phyloP scores from a whole-genome alignment of 2,329 filamentous ascomycete genomes.

The Stagonosporopsis tanaceti region DNA sequence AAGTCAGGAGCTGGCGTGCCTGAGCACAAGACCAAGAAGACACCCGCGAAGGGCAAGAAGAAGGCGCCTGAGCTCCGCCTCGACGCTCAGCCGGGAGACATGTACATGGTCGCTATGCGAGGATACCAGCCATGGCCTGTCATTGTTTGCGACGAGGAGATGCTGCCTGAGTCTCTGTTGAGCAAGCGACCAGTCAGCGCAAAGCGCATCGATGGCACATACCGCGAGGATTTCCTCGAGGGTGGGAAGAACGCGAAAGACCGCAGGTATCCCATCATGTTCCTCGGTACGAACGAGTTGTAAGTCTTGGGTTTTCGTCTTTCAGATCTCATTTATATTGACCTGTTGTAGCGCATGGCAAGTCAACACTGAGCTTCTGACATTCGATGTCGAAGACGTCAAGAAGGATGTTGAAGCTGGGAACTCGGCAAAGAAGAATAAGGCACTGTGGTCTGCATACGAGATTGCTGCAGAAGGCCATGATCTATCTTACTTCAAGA shows the following conservation, averaged over 20 bases:
- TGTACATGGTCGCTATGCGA: slow-evolving; percentile 92
- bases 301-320: slow-evolving; percentile 62
- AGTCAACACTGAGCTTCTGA: slow-evolving; percentile 80
- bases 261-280: slow-evolving; percentile 94
- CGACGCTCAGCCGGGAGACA: slow-evolving; percentile 87
- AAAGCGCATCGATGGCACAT: slow-evolving; percentile 81
- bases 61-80: slow-evolving; percentile 72
- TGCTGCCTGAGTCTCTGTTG: slow-evolving; percentile 82
- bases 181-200: slow-evolving; percentile 85
- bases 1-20: slow-evolving; percentile 74
- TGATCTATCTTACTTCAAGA: slow-evolving; percentile 83
- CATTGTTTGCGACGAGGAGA: slow-evolving; percentile 91
- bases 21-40: slow-evolving; percentile 75
- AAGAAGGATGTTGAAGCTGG: slow-evolving; percentile 73
- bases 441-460: slow-evolving; percentile 81
- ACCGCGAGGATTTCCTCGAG: slow-evolving; percentile 85
- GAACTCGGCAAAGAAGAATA: slow-evolving; percentile 85
- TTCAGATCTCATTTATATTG: slow-evolving; percentile 9
- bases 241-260: slow-evolving; percentile 86
- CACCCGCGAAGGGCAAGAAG: slow-evolving; percentile 77
- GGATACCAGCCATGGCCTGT: slow-evolving; percentile 95
- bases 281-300: slow-evolving; percentile 95
- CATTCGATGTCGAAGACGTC: slow-evolving; percentile 77
- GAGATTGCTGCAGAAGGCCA: slow-evolving; percentile 80
- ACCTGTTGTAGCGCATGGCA: slow-evolving; percentile 78